Evolutionary conservation across 176 grass and related monocot genomes (phyloP).

Genomic region (Melocanna baccifera): DNA sequence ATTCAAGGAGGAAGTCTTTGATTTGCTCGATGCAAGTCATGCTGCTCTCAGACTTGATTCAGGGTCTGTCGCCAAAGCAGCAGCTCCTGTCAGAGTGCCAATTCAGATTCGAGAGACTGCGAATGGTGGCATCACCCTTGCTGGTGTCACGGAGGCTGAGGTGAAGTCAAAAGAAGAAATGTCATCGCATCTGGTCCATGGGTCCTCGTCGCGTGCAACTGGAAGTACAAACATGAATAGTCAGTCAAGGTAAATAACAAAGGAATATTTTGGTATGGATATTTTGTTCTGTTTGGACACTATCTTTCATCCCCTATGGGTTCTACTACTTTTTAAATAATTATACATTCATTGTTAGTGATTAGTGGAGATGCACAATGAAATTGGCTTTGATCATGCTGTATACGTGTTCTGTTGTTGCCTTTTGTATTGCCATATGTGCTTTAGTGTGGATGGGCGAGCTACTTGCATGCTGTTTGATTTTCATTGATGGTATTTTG

Average conservation of each 20-base stretch:
- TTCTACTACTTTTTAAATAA: not conserved
- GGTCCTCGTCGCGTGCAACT: slow-evolving; percentile 77
- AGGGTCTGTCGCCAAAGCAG: slow-evolving; percentile 43
- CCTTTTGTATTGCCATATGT: slow-evolving; percentile 12
- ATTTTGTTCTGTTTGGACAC: not conserved
- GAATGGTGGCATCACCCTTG: slow-evolving; percentile 76
- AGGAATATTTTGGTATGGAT: not conserved
- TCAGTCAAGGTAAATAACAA: slow-evolving; percentile 36
- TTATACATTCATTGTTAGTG: not conserved
- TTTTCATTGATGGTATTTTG: not conserved
- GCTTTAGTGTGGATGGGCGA: not conserved
- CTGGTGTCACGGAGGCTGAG: slow-evolving; percentile 82
- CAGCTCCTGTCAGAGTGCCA: slow-evolving; percentile 58
- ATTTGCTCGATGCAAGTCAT: slow-evolving; percentile 70
- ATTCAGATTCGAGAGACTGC: slow-evolving; percentile 96
- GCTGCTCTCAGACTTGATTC: slow-evolving; percentile 49
- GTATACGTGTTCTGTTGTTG: not conserved
- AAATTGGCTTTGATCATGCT: not conserved
- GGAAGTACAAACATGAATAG: slow-evolving; percentile 73
- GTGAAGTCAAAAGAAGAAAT: slow-evolving; percentile 97
- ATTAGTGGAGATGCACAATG: not conserved
- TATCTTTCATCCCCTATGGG: not conserved
- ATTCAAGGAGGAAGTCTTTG: slow-evolving; percentile 97
- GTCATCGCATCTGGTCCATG: slow-evolving; percentile 63
- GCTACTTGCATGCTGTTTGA: not conserved